A percentile compares a stretch with the other conserved stretches of the same genome.
These are phyloP conservation scores for Auricularia cornea DNA, from an alignment of 768 basidiomycete genomes.

Conservation along the genomic window DNA sequence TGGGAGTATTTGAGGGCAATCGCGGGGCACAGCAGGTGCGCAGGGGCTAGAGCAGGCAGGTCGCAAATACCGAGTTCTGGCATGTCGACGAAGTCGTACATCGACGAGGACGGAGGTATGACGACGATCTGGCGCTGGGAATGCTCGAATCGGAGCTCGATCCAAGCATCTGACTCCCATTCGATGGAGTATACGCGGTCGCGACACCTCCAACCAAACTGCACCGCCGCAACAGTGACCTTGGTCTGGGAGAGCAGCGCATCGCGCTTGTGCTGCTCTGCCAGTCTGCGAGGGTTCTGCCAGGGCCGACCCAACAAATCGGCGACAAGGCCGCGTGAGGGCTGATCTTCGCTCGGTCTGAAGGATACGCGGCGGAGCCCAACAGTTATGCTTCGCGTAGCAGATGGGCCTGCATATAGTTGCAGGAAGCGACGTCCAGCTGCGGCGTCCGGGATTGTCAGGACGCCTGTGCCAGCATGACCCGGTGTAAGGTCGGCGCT, in stretches of 20 bases:
- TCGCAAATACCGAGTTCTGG: too few relatives aligned
- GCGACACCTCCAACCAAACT: slow-evolving; percentile 58
- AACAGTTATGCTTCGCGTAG: too few relatives aligned
- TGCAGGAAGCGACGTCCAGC: neutral
- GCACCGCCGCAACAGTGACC: slow-evolving; percentile 32
- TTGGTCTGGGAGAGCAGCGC: neutral
- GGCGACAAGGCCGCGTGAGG: neutral
- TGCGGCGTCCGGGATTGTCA: neutral
- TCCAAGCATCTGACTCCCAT: slow-evolving; percentile 29
- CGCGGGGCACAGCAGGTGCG: too few relatives aligned
- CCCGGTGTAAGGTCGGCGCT: neutral
- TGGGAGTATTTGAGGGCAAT: neutral
- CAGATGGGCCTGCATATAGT: neutral
- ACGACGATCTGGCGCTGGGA: neutral
- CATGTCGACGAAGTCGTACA: too few relatives aligned
- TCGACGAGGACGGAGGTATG: neutral
- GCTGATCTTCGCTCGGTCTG: neutral
- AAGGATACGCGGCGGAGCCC: too few relatives aligned
- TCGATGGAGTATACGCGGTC: slow-evolving; percentile 50
- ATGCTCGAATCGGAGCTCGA: neutral
- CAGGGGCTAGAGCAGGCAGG: too few relatives aligned
- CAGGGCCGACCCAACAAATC: neutral
- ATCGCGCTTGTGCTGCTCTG: neutral
- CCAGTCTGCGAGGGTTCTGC: neutral
- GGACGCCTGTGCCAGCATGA: neutral